Base-by-base conservation (phyloP, 495 filamentous ascomycete species). In the Penicillium arizonense region DNA sequence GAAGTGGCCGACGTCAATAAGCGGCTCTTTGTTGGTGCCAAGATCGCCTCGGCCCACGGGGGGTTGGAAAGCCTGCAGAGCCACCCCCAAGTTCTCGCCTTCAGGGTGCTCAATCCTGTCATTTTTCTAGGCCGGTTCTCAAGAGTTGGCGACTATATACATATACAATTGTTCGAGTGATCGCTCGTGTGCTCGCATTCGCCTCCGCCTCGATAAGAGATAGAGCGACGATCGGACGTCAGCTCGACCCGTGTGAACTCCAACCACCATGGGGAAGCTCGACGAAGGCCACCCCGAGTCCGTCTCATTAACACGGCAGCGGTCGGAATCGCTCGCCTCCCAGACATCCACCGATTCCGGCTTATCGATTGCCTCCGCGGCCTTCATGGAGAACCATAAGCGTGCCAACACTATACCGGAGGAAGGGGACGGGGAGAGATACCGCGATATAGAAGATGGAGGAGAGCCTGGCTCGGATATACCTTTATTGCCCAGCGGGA, bases 401-500 rank as follows among this genome's bases (percentile, higher is more conserved):
- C 49, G 50, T 38, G 50, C 37, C 28, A 40, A 54, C 42, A 20
- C 46, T 36, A 43, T 57, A 36, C 26, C 56, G 39, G 46, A 47
- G 28, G 56, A 57, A 35, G 35, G 28, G 10, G 50, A 55, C 12
- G 57, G 48, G 6, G 51, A 56, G n/a, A 56, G 54, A 64, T 76
- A 76, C 53, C 63, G 68, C 5, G 72, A 76, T 58, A 55, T 73
- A 18, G 72, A 76, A 51, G 69, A 74, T 46, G 69, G 68, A 26
- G 50, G 14, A 14, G 67, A 71, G 8, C 23, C 50, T 5, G 58
- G 48, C 9, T 26, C 45, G 0, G 63, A 66, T 21, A 68, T 70
- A 42, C 64, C 73, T 4, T 62, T 72, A 23, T 47, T 67, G 20
- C 52, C 58, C 4, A 39, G 47, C 10, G 48, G 55, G 11, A 67